Evolutionary conservation across 2,329 filamentous ascomycete genomes (phyloP), one percentile per base, ranked within the genome.

Genomic region (Trichoderma sp.): DNA sequence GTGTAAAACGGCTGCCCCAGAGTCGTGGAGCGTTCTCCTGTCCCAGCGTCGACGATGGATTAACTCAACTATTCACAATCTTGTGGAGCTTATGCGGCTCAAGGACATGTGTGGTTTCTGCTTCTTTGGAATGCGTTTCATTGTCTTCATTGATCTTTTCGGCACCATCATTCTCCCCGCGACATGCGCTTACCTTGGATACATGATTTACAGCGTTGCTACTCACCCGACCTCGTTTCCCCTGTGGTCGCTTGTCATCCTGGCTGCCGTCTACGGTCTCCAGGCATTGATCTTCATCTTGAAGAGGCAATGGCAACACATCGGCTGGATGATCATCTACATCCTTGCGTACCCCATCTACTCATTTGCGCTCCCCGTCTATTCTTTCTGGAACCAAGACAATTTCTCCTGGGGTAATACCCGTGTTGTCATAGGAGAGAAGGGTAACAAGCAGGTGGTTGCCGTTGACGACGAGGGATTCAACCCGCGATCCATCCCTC

Each of bases 291-390:
- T 99, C 81, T 99, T 99, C 87, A 95, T 98, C 80, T 88, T 98
- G 80, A 98, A 98, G 87, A 90, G 97, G 71, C 95, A 98, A 85
- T 99, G 97, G 97, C 95, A 99, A 83, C 96, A 98, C 82, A 91
- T 99, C 77, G 97, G 97, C 79, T 99, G 97, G 97, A 98, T 99
- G 95, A 93, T 99, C 79, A 98, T 99, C 82, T 99, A 99, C 86
- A 89, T 99, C 77, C 80, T 97, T n/a, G 97, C 97, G 3, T 98
- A 94, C 87, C 97, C 97, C 0, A 93, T 99, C 80, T 98, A 96
- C 87, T 97, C 93, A 4, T 94, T 99, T 80, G 83, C 97, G 77
- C 90, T 99, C 14, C 97, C 97, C 0, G 87, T 99, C 78, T 99
- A 98, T 87, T 98, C 96, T 0, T 99, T 99, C 92, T 99, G 97